Percentiles rank a stretch among this genome's conserved stretches.
These are phyloP conservation scores for Kalmanozyma brasiliensis DNA, from an alignment of 1,284 basidiomycete genomes.

Conservation along the genomic window DNA sequence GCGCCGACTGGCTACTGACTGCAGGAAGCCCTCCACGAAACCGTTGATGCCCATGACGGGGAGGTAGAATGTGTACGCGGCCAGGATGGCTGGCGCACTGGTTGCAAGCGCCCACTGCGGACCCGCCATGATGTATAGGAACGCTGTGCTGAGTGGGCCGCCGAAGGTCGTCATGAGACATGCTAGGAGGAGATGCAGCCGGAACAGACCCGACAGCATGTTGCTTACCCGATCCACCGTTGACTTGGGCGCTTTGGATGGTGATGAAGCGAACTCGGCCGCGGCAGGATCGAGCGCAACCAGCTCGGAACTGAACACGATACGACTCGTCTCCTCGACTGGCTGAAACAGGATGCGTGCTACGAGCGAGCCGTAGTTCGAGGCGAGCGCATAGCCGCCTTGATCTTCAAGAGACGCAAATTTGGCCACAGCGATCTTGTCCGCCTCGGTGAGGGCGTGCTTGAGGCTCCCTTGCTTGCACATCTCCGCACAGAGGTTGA, in stretches of 20 bases:
- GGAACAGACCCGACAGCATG: constrained; percentile 51
- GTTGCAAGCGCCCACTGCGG: constrained; percentile 54
- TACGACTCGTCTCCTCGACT: constrained; percentile 59
- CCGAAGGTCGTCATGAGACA: constrained; percentile 50
- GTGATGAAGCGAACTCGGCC: neutral
- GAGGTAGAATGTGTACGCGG: constrained; percentile 58
- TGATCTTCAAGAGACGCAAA: constrained; percentile 61
- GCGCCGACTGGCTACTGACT: constrained; percentile 41
- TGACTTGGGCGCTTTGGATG: too few species aligned
- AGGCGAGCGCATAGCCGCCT: constrained; percentile 65
- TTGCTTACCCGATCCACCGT: neutral
- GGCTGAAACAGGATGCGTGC: constrained; percentile 66
- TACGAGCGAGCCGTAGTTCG: constrained; percentile 64
- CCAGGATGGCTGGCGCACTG: constrained; percentile 55
- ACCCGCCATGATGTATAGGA: constrained; percentile 60
- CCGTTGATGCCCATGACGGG: constrained; percentile 66
- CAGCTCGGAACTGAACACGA: constrained; percentile 48
- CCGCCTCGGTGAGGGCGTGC: constrained; percentile 93
- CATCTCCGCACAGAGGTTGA: constrained; percentile 78
- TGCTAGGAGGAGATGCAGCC: constrained; percentile 50
- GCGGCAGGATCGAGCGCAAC: constrained; percentile 6
- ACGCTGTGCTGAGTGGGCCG: constrained; percentile 47
- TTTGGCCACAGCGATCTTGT: constrained; percentile 75
- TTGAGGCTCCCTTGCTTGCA: constrained; percentile 88
- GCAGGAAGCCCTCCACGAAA: constrained; percentile 63